Conservation (phyloP, 495 filamentous ascomycete genomes). For the Aspergillus steynii region DNA sequence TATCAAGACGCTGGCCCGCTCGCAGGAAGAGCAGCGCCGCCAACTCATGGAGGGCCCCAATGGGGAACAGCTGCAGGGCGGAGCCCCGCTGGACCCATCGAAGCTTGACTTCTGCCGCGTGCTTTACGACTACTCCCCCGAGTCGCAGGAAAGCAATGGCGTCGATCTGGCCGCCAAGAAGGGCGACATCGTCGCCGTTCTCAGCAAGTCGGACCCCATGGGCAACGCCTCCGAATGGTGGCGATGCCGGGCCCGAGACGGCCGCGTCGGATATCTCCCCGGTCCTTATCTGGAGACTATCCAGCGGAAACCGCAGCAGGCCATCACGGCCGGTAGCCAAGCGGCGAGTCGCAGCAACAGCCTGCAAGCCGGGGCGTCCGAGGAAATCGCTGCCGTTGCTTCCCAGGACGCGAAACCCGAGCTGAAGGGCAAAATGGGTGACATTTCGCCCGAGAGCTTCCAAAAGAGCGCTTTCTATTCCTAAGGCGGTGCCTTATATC, state of each 20-base stretch:
- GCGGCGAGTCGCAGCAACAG: conserved; percentile 54
- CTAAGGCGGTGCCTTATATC: conserved; percentile 18
- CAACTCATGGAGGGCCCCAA: conserved; percentile 52
- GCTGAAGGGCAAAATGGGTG: conserved; percentile 49
- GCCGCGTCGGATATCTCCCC: conserved; percentile 87
- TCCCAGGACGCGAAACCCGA: conserved; percentile 35
- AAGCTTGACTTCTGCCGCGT: conserved; percentile 95
- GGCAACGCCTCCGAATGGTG: conserved; percentile 96
- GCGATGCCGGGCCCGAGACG: conserved; percentile 91
- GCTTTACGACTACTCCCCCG: conserved; percentile 88
- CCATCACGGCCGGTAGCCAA: conserved; percentile 47
- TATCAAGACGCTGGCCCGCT: conserved; percentile 78
- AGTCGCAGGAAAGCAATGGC: conserved; percentile 63
- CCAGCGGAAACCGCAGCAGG: conserved; percentile 63
- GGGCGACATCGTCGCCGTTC: conserved; percentile 91
- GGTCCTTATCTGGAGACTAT: conserved; percentile 85
- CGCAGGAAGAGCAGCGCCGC: conserved; percentile 76
- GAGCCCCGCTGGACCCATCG: conserved; percentile 66
- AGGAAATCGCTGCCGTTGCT: conserved; percentile 26
- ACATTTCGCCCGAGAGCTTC: conserved; percentile 83
- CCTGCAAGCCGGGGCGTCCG: conserved; percentile 52
- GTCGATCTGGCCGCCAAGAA: conserved; percentile 91
- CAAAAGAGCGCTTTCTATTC: conserved; percentile 84
- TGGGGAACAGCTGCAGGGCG: conserved; percentile 39
- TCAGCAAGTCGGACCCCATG: conserved; percentile 88